Base-by-base conservation (phyloP, 139 green algal species). In the Coelastrella sp. region DNA sequence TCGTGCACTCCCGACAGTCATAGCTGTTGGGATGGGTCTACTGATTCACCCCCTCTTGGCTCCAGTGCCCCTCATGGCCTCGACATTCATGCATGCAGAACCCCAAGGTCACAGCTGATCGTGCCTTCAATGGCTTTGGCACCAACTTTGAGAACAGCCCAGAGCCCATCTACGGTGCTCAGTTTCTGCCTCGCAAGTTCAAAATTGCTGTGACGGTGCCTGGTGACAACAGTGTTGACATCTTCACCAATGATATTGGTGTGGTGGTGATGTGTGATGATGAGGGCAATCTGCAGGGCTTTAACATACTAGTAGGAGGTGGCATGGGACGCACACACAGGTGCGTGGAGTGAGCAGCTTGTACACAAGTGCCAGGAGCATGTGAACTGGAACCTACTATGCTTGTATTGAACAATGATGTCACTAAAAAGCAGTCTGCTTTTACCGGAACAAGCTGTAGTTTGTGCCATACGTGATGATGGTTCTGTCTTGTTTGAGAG, bases 161-260 rank as follows among this genome's bases (percentile, higher is more conserved):
- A 0, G 98, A 99, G 94, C 98, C 98, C 68, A 98, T 99, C 89
- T 99, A 99, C 83, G 98, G 98, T 84, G 87, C 87, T 0, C 92
- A 74, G 66, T 99, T 98, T 89, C 92, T 99, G 87, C 98, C 98
- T 4, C 94, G 98, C 88, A 99, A 99, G 93, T 99, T 99, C 94
- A 99, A 99, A 93, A 87, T 98, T 15, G 96, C 92, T 2, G 90
- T 96, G 27, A 98, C 96, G 5, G 94, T 98, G 60, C 95, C 95
- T 13, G 95, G 95, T 11, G 95, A 98, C 91, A 99, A 99, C 92
- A 94, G 84, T 27, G 93, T 99, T 30, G 98, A 99, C 91, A 78
- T 99, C 45, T 95, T 99, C 85, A 99, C 98, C 38, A 98, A 99
- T 85, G 98, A 99, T 85, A 75, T 96, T 13, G 92, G 91, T 67